A percentile compares a stretch with the other conserved stretches of the same genome.
Evolutionary conservation across 2,329 filamentous ascomycete genomes (phyloP).

Genomic region (Penicillium sp.): DNA sequence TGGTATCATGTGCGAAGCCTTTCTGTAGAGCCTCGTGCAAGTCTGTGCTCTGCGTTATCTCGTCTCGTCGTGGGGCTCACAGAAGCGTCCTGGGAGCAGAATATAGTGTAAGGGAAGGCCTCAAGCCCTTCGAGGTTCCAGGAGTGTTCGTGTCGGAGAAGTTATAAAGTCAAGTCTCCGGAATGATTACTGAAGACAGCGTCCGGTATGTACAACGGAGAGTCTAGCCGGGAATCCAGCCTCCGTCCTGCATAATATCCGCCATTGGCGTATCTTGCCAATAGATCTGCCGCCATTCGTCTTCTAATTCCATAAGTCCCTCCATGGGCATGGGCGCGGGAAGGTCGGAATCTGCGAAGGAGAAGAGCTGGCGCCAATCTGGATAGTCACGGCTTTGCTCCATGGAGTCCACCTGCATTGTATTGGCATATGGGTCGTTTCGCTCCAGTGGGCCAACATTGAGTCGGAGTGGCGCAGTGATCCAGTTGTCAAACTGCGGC

Average conservation of each 20-base stretch:
- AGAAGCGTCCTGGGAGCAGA: constrained; percentile 1
- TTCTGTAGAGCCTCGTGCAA: constrained; percentile 6
- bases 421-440: constrained; percentile 23
- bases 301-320: constrained; percentile 40
- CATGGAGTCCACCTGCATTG: constrained; percentile 31
- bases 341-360: constrained; percentile 39
- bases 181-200: not conserved
- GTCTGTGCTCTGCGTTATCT: constrained; percentile 22
- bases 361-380: constrained; percentile 44
- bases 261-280: constrained; percentile 44
- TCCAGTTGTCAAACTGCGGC: constrained; percentile 33
- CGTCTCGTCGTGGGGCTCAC: constrained; percentile 20
- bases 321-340: constrained; percentile 38
- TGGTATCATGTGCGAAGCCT: constrained; percentile 18
- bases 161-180: not conserved
- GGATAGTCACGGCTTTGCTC: constrained; percentile 36
- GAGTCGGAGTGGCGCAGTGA: constrained; percentile 27
- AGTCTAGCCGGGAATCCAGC: constrained; percentile 36
- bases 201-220: not conserved
- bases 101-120: not conserved
- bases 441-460: constrained; percentile 26
- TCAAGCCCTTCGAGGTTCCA: not conserved
- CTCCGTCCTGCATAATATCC: constrained; percentile 41
- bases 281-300: constrained; percentile 47
- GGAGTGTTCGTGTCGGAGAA: not conserved